Conservation (phyloP, 345 rosid genomes). For the Raphanus raphanistrum region DNA sequence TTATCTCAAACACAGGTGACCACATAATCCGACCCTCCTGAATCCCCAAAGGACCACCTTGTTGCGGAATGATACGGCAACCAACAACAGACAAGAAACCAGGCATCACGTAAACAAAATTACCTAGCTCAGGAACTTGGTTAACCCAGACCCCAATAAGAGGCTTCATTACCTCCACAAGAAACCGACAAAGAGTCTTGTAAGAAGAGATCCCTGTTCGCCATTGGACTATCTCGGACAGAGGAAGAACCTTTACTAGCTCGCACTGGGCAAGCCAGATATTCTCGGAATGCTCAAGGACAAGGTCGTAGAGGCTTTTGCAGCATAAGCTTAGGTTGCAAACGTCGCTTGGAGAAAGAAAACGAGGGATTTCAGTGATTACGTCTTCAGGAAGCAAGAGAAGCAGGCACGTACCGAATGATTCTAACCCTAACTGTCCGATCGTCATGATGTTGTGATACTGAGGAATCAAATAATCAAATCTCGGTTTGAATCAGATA, state of each 20-base stretch:
- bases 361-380: constrained; percentile 51
- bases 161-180: constrained; percentile 57
- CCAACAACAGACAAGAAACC: neutral
- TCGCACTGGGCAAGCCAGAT: constrained; percentile 47
- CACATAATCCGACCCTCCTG: neutral
- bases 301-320: constrained; percentile 44
- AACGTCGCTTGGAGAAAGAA: constrained; percentile 58
- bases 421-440: neutral
- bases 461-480: neutral
- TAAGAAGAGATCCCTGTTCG: constrained; percentile 62
- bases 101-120: neutral
- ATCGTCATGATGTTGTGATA: neutral
- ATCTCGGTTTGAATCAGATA: neutral
- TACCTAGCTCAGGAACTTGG: constrained; percentile 26
- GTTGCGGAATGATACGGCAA: neutral
- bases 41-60: neutral
- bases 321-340: constrained; percentile 66
- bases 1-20: neutral
- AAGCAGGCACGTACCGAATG: neutral
- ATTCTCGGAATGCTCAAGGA: constrained; percentile 39
- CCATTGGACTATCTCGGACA: constrained; percentile 62
- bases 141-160: constrained; percentile 86
- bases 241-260: constrained; percentile 48
- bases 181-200: constrained; percentile 65
- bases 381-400: constrained; percentile 66